Percentiles rank a stretch among this genome's conserved stretches.
These are phyloP conservation scores for Lojkania enalia DNA, from an alignment of 2,329 filamentous ascomycete species.

Conservation along the genomic window DNA sequence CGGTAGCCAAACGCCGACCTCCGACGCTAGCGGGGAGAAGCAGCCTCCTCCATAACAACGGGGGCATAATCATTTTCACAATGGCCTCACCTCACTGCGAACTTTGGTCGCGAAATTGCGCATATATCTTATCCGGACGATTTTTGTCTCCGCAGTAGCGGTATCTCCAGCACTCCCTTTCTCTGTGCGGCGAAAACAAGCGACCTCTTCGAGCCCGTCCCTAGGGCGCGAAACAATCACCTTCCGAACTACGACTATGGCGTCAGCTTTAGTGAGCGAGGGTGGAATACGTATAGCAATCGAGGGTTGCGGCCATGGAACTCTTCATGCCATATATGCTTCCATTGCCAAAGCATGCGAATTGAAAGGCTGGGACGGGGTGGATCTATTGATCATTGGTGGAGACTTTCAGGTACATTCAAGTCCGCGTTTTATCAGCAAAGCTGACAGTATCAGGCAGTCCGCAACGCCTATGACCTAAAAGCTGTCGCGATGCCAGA, in stretches of 20 bases:
- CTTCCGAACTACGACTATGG: too few species aligned
- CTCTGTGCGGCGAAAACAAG: not conserved
- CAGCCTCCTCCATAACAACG: too few species aligned
- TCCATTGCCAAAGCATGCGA: conserved; percentile 71
- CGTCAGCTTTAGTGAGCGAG: too few species aligned
- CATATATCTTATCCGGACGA: too few species aligned
- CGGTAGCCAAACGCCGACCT: conserved; percentile 9
- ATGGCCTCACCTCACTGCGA: too few species aligned
- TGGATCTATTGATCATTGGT: conserved; percentile 91
- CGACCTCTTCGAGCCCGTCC: too few species aligned
- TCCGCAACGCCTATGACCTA: conserved; percentile 85
- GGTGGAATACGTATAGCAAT: conserved; percentile 71
- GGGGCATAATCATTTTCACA: too few species aligned
- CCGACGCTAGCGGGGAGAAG: conserved; percentile 11
- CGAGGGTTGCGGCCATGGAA: conserved; percentile 92
- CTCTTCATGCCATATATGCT: conserved; percentile 87
- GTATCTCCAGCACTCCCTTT: too few species aligned
- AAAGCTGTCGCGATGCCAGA: conserved; percentile 85
- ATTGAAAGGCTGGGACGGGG: conserved; percentile 73
- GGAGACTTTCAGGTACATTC: conserved; percentile 83
- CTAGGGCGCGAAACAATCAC: conserved; percentile 27
- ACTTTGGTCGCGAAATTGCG: too few species aligned
- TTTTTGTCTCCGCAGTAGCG: too few species aligned
- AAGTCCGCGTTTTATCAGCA: not conserved
- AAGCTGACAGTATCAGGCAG: conserved; percentile 59